Conservation (phyloP, 305 asterid species). For the Fraxinus angustifolia region DNA sequence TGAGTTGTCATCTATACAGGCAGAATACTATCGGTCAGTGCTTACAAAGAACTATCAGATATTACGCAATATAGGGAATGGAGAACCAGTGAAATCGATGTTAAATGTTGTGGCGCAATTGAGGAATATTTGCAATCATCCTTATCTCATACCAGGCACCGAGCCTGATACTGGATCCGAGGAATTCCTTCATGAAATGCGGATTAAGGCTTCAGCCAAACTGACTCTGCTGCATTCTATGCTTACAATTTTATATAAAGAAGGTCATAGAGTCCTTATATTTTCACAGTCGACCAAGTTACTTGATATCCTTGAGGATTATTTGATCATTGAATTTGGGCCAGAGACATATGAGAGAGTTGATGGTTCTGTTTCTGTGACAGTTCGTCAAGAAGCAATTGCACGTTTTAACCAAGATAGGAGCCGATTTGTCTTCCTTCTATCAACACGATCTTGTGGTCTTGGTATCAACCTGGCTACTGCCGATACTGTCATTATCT, state of each 20-base stretch:
- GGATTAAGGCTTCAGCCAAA: constrained; percentile 95
- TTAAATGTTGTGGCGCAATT: constrained; percentile 93
- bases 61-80: constrained; percentile 87
- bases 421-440: constrained; percentile 86
- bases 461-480: constrained; percentile 99
- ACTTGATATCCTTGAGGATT: constrained; percentile 94
- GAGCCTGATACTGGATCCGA: constrained; percentile 89
- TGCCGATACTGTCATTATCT: constrained; percentile 94
- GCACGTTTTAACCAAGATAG: constrained; percentile 91
- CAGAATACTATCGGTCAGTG: constrained; percentile 28
- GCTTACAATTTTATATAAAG: constrained; percentile 75
- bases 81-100: constrained; percentile 89
- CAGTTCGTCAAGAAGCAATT: constrained; percentile 84
- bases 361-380: constrained; percentile 91
- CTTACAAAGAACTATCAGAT: constrained; percentile 94
- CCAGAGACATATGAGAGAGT: constrained; percentile 90
- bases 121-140: constrained; percentile 96
- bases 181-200: constrained; percentile 94
- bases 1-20: not conserved
- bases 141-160: constrained; percentile 94
- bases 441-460: constrained; percentile 97
- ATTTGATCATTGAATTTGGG: constrained; percentile 84
- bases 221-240: constrained; percentile 87
- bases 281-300: constrained; percentile 97
- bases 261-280: constrained; percentile 90